Evolutionary conservation across 208 protist species (phyloP).

Genomic region (Naegleria lovaniensis): DNA sequence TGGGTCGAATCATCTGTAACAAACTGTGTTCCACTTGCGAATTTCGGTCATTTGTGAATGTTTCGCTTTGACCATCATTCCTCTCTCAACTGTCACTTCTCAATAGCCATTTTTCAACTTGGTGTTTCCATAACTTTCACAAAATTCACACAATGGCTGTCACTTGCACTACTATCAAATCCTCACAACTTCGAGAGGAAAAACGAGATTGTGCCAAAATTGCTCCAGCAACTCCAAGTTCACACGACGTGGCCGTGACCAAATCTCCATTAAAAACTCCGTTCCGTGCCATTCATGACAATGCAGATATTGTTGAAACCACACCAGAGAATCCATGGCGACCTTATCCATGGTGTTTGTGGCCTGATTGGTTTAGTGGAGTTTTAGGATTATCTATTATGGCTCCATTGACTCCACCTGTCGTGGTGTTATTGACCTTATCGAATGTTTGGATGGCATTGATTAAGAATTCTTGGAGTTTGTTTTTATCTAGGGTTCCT

Average conservation of each 20-base stretch:
- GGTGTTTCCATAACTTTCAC: no score
- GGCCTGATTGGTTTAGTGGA: not conserved
- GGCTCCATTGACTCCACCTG: not conserved
- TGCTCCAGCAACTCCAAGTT: not conserved
- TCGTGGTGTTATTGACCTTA: not conserved
- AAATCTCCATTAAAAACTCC: not conserved
- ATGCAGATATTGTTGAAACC: not conserved
- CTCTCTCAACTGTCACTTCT: no score
- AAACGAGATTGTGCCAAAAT: no score
- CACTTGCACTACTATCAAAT: no score
- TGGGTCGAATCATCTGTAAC: no score
- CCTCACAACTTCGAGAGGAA: no score
- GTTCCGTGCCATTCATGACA: not conserved
- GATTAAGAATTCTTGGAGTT: not conserved
- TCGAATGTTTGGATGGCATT: not conserved
- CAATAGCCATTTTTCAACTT: no score
- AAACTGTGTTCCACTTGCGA: no score
- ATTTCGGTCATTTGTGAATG: no score
- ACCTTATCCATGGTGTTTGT: constrained; percentile 2
- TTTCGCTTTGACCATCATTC: no score
- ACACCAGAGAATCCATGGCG: not conserved
- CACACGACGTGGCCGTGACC: not conserved
- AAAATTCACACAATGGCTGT: no score
- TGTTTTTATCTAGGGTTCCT: not conserved
- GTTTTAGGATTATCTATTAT: not conserved